Evolutionary conservation across 805 yeast genomes (phyloP).

Genomic region (Starmerella stigmatis): DNA sequence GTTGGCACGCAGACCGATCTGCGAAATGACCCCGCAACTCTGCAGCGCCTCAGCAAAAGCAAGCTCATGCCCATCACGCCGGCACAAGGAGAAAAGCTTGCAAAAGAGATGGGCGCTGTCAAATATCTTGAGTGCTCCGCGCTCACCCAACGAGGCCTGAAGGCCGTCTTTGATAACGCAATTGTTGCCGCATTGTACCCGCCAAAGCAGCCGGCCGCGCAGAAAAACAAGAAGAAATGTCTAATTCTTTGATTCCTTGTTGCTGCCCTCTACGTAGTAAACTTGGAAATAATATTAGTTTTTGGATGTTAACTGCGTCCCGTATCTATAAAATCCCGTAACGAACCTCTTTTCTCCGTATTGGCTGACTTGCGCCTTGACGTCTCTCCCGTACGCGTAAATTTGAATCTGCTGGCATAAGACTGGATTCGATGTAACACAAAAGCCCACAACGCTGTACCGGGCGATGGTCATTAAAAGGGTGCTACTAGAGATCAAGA

Average conservation of each 20-base stretch:
- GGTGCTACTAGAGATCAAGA: not conserved
- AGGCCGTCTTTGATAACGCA: constrained; percentile 97
- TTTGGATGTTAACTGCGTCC: too few species aligned
- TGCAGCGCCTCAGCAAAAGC: constrained; percentile 83
- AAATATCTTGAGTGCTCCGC: constrained; percentile 98
- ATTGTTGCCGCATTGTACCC: constrained; percentile 97
- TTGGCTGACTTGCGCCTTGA: too few species aligned
- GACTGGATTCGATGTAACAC: too few species aligned
- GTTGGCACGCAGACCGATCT: constrained; percentile 96
- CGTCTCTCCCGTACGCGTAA: too few species aligned
- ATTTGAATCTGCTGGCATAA: too few species aligned
- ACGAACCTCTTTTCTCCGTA: too few species aligned
- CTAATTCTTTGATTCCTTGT: constrained; percentile 48
- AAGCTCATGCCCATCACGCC: constrained; percentile 74
- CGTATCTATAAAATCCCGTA: too few species aligned
- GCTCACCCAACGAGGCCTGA: constrained; percentile 89
- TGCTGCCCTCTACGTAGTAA: not conserved
- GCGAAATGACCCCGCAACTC: constrained; percentile 82
- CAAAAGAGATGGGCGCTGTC: constrained; percentile 88
- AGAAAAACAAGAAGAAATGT: constrained; percentile 56
- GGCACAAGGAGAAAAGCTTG: constrained; percentile 85
- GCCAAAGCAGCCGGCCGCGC: constrained; percentile 62
- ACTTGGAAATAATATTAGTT: not conserved
- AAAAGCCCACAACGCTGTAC: too few species aligned
- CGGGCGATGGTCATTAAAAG: too few species aligned